Conservation (phyloP, 805 yeast species). For the Vanderwaltozyma polyspora region DNA sequence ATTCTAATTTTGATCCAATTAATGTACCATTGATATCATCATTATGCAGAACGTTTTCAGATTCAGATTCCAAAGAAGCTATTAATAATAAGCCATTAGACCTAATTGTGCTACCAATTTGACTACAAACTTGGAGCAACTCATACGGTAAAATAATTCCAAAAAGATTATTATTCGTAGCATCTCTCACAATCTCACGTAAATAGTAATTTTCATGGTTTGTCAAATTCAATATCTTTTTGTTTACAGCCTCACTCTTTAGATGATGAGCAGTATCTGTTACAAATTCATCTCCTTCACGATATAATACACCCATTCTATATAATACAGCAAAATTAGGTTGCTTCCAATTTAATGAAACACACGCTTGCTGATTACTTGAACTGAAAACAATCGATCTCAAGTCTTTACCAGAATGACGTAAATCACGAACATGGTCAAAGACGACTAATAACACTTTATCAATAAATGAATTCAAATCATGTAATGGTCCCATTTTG, state of each 20-base stretch:
- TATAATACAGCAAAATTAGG: constrained; percentile 94
- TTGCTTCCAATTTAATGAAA: constrained; percentile 94
- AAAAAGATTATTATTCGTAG: constrained; percentile 69
- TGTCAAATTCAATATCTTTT: constrained; percentile 3
- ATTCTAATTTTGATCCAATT: not conserved
- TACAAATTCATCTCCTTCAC: constrained; percentile 8
- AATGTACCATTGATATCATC: constrained; percentile 1
- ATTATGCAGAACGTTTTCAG: not conserved
- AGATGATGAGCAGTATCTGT: constrained; percentile 25
- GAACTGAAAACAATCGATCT: constrained; percentile 78
- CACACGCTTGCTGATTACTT: constrained; percentile 80
- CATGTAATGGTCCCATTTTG: constrained; percentile 33
- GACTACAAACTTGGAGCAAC: constrained; percentile 61
- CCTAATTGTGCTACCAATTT: constrained; percentile 61
- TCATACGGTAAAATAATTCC: constrained; percentile 74
- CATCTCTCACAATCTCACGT: constrained; percentile 53
- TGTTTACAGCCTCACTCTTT: constrained; percentile 15
- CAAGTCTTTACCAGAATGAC: constrained; percentile 29
- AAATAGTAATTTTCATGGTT: constrained; percentile 11
- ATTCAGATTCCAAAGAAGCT: not conserved
- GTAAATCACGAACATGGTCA: constrained; percentile 49
- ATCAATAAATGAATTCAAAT: constrained; percentile 69
- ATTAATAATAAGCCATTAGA: constrained; percentile 75
- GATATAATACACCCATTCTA: constrained; percentile 54
- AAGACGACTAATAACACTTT: constrained; percentile 59